Evolutionary conservation across 441 rosid genomes (phyloP).

Genomic region (Pelargonium myrrhifolium): DNA sequence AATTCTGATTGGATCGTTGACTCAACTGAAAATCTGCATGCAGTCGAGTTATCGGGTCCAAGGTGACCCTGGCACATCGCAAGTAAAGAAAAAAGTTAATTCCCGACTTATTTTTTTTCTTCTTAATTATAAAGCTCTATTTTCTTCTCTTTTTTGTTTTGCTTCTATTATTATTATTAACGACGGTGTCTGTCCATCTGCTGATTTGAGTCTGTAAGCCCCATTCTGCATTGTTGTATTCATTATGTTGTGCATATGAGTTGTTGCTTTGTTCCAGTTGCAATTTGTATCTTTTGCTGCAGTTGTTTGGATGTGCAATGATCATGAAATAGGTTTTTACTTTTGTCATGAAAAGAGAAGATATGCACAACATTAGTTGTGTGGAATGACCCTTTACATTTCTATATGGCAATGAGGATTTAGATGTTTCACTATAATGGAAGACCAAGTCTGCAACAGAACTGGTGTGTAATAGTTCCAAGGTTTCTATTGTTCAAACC

Average conservation of each 20-base stretch:
- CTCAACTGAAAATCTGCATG: slow-evolving; percentile 63
- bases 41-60: slow-evolving; percentile 69
- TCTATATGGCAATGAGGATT: too few relatives aligned
- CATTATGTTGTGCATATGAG: slow-evolving; percentile 51
- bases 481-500: too few relatives aligned
- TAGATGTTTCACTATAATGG: too few relatives aligned
- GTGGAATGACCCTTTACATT: too few relatives aligned
- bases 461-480: too few relatives aligned
- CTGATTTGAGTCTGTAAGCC: slow-evolving; percentile 32
- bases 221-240: slow-evolving; percentile 37
- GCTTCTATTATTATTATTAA: not conserved
- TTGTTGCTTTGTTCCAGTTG: slow-evolving; percentile 24
- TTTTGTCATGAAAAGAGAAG: too few relatives aligned
- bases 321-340: too few relatives aligned
- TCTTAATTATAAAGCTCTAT: slow-evolving; percentile 15
- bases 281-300: slow-evolving; percentile 30
- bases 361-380: too few relatives aligned
- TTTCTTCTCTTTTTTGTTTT: not conserved
- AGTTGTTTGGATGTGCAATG: slow-evolving; percentile 3
- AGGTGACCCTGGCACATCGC: slow-evolving; percentile 36
- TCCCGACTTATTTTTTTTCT: slow-evolving; percentile 20
- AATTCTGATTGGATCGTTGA: slow-evolving; percentile 54
- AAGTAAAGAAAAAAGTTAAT: slow-evolving; percentile 22
- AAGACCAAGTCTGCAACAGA: too few relatives aligned
- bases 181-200: slow-evolving; percentile 2